Conservation (phyloP, 108 stramenopile species). For the Skeletonema marinoi region DNA sequence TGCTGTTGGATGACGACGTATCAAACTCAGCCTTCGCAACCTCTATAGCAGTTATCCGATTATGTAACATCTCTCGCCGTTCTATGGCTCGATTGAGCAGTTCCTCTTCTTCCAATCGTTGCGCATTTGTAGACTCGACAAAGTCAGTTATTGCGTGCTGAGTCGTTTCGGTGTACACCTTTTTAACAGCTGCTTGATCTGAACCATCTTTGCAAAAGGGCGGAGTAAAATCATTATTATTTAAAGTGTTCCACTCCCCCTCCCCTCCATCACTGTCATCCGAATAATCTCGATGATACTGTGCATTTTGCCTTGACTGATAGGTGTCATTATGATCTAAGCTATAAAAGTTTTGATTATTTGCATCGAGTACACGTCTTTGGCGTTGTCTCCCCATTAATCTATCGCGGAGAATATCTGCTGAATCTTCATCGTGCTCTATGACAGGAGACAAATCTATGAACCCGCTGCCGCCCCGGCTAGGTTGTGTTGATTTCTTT, state of each 20-base stretch:
- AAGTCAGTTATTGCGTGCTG: not conserved
- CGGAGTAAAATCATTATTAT: not conserved
- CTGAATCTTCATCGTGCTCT: not conserved
- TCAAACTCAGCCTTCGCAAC: constrained; percentile 15
- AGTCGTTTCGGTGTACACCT: not conserved
- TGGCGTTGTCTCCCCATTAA: not conserved
- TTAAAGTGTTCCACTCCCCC: not conserved
- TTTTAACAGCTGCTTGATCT: not conserved
- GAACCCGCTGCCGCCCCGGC: not conserved
- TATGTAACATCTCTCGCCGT: constrained; percentile 24
- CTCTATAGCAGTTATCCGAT: constrained; percentile 36
- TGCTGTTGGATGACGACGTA: not conserved
- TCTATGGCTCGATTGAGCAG: constrained; percentile 36
- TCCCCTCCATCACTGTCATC: not conserved
- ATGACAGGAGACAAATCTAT: not conserved
- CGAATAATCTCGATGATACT: not conserved
- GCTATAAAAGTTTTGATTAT: not conserved
- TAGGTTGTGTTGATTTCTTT: not conserved
- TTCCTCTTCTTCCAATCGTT: constrained; percentile 20
- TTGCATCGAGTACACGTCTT: not conserved
- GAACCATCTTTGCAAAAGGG: not conserved
- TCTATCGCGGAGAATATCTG: not conserved
- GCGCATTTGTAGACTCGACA: not conserved
- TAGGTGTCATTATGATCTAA: not conserved
- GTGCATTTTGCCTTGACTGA: not conserved